Evolutionary conservation across 2,329 filamentous ascomycete species (phyloP).

Genomic region (Emericellopsis atlantica): DNA sequence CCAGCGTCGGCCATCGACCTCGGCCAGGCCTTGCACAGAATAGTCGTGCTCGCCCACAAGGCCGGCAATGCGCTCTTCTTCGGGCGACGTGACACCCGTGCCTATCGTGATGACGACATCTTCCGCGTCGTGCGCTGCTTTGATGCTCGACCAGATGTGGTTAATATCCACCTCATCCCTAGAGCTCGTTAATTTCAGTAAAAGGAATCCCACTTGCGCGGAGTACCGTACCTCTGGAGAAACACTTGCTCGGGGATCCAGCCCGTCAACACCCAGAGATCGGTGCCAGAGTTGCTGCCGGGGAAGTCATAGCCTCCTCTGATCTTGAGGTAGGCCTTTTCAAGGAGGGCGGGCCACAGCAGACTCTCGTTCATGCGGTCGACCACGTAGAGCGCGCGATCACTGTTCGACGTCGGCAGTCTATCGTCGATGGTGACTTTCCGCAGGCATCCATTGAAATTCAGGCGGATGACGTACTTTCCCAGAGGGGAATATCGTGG

Average conservation of each 20-base stretch:
- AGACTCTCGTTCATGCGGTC: slow-evolving; percentile 72
- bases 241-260: slow-evolving; percentile 98
- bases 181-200: neutral
- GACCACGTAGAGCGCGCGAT: slow-evolving; percentile 72
- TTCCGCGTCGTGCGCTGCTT: slow-evolving; percentile 59
- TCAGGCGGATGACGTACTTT: slow-evolving; percentile 83
- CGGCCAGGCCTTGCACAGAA: slow-evolving; percentile 70
- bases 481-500: slow-evolving; percentile 64
- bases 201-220: neutral
- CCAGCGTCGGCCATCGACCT: slow-evolving; percentile 44
- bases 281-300: slow-evolving; percentile 91
- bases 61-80: slow-evolving; percentile 70
- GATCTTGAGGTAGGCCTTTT: slow-evolving; percentile 94
- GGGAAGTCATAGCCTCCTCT: slow-evolving; percentile 95
- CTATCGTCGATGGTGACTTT: slow-evolving; percentile 82
- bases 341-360: slow-evolving; percentile 83
- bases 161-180: slow-evolving; percentile 69
- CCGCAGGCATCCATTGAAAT: slow-evolving; percentile 90
- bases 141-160: slow-evolving; percentile 66
- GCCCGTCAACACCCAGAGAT: slow-evolving; percentile 82
- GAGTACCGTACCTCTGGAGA: slow-evolving; percentile 50
- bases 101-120: slow-evolving; percentile 84
- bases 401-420: slow-evolving; percentile 64
- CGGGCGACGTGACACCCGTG: slow-evolving; percentile 66
- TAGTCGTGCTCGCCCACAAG: slow-evolving; percentile 90